Percentiles rank a stretch among this genome's conserved stretches.
Evolutionary conservation across 108 stramenopile species (phyloP).

Genomic region (Skeletonema potamos): DNA sequence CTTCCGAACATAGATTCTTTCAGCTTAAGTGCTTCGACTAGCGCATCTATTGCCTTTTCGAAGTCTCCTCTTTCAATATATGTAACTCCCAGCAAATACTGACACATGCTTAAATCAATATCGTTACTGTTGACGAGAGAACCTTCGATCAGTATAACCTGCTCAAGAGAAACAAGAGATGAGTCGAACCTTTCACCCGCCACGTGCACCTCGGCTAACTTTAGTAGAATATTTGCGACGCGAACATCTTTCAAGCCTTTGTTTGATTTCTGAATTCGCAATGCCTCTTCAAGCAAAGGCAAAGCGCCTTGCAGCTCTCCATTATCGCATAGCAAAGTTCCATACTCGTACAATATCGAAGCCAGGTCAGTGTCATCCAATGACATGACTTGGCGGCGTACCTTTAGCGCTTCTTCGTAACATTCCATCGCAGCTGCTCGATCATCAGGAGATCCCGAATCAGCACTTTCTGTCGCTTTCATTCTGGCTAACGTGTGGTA

Average conservation of each 20-base stretch:
- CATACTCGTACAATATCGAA: conserved; percentile 35
- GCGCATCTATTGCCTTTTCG: conserved; percentile 32
- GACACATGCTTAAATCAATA: conserved; percentile 32
- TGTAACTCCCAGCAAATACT: conserved; percentile 39
- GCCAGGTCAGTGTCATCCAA: conserved; percentile 46
- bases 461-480: conserved; percentile 21
- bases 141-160: conserved; percentile 31
- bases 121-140: conserved; percentile 6
- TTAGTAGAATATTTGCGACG: conserved; percentile 37
- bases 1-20: conserved; percentile 23
- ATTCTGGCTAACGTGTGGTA: conserved; percentile 30
- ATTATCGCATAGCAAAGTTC: conserved; percentile 21
- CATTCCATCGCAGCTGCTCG: conserved; percentile 39
- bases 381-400: conserved; percentile 40
- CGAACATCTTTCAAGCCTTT: conserved; percentile 23
- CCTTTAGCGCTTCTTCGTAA: conserved; percentile 38
- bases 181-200: conserved; percentile 27
- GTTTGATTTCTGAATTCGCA: conserved; percentile 33
- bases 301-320: conserved; percentile 28
- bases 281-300: conserved; percentile 42
- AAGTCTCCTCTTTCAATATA: conserved; percentile 30
- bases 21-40: conserved; percentile 10
- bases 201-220: conserved; percentile 26
- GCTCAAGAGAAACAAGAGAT: conserved; percentile 43
- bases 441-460: conserved; percentile 20